Evolutionary conservation across 371 early-diverging fungal species (phyloP).

Genomic region (Mucor circinelloides): DNA sequence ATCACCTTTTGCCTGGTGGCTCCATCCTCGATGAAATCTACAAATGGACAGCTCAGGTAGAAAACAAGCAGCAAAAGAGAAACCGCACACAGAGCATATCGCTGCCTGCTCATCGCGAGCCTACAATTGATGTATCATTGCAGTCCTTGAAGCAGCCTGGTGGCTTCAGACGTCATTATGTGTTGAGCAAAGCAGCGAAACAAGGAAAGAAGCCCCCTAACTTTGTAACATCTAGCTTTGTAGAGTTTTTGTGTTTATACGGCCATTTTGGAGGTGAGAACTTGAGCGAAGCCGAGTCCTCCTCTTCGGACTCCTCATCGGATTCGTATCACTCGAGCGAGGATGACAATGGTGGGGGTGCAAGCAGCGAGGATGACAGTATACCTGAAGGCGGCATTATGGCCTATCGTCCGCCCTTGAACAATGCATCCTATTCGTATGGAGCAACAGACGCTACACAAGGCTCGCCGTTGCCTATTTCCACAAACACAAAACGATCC

Average conservation of each 20-base stretch:
- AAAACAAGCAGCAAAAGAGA: constrained; percentile 54
- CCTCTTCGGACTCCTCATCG: constrained; percentile 44
- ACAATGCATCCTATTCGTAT: constrained; percentile 33
- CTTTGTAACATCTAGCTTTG: constrained; percentile 85
- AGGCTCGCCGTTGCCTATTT: constrained; percentile 7
- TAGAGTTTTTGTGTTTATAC: constrained; percentile 92
- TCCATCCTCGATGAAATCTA: constrained; percentile 88
- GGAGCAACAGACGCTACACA: constrained; percentile 10
- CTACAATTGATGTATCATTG: constrained; percentile 41
- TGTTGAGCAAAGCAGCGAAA: constrained; percentile 71
- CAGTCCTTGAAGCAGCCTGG: constrained; percentile 74
- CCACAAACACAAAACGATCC: background rate
- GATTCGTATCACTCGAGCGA: constrained; percentile 26
- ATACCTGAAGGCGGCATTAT: constrained; percentile 35
- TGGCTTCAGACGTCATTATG: constrained; percentile 86
- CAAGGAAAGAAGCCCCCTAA: constrained; percentile 71
- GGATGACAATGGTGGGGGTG: constrained; percentile 13
- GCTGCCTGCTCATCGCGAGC: constrained; percentile 44
- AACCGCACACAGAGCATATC: constrained; percentile 61
- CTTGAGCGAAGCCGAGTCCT: constrained; percentile 78
- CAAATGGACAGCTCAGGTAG: constrained; percentile 88
- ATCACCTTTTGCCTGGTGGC: constrained; percentile 67
- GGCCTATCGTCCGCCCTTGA: constrained; percentile 34
- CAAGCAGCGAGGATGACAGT: constrained; percentile 19
- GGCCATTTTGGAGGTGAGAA: constrained; percentile 96